Evolutionary conservation across 2,329 filamentous ascomycete species (phyloP).

Genomic region (Hypoxylon sp.): DNA sequence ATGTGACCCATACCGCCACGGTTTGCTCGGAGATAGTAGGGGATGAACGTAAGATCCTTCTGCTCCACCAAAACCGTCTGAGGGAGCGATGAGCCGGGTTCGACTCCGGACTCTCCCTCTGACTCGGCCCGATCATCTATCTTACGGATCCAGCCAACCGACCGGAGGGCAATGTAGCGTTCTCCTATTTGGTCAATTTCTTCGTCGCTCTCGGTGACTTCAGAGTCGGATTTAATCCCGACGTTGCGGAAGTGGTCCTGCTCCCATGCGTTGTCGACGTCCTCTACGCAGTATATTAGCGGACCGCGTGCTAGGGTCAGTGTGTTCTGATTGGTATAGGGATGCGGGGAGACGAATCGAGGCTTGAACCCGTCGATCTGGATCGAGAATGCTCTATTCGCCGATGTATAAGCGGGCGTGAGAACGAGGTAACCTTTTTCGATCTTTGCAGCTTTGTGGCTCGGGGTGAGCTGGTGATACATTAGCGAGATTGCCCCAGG

Average conservation of each 20-base stretch:
- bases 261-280: constrained; percentile 70
- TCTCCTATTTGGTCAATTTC: constrained; percentile 48
- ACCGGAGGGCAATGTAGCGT: constrained; percentile 51
- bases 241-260: constrained; percentile 67
- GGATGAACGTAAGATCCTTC: constrained; percentile 64
- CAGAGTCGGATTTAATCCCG: constrained; percentile 48
- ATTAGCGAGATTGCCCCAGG: constrained; percentile 38
- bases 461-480: constrained; percentile 55
- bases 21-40: constrained; percentile 70
- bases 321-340: constrained; percentile 69
- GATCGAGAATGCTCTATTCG: constrained; percentile 61
- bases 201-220: constrained; percentile 45
- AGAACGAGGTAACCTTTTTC: constrained; percentile 67
- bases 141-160: constrained; percentile 49
- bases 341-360: constrained; percentile 67
- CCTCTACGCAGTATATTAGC: constrained; percentile 73
- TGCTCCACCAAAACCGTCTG: constrained; percentile 44
- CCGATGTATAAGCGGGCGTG: constrained; percentile 57
- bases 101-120: constrained; percentile 35
- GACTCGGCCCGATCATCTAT: constrained; percentile 43
- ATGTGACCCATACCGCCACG: constrained; percentile 68
- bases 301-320: constrained; percentile 70
- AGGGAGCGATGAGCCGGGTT: constrained; percentile 46
- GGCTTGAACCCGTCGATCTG: constrained; percentile 62
- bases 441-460: constrained; percentile 52